Evolutionary conservation across 495 filamentous ascomycete genomes (phyloP).

Genomic region (Annulohypoxylon stygium): DNA sequence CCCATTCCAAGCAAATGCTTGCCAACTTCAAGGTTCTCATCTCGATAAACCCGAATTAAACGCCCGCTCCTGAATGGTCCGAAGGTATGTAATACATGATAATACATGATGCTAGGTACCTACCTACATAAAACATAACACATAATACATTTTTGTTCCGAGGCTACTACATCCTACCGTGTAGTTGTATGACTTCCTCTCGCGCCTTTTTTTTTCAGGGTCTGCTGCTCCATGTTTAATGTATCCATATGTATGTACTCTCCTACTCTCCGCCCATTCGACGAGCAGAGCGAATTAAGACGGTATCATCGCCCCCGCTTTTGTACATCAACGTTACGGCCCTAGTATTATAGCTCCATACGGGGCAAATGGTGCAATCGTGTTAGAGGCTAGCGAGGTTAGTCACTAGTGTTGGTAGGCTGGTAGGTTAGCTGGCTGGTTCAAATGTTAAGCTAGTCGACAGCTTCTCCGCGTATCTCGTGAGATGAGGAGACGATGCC

Average conservation of each 20-base stretch:
- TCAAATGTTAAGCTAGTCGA: too few relatives aligned
- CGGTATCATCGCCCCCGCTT: constrained; percentile 45
- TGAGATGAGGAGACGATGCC: constrained; percentile 6
- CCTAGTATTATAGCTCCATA: constrained; percentile 45
- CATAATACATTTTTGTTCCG: constrained; percentile 27
- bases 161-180: constrained; percentile 19
- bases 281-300: constrained; percentile 38
- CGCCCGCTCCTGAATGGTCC: constrained; percentile 41
- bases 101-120: too few relatives aligned
- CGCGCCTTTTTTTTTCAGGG: constrained; percentile 20
- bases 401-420: constrained; percentile 10
- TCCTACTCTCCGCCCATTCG: constrained; percentile 13
- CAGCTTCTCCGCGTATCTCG: too few relatives aligned
- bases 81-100: constrained; percentile 26
- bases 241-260: too few relatives aligned
- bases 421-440: too few relatives aligned
- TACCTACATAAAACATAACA: constrained; percentile 23
- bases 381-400: constrained; percentile 35
- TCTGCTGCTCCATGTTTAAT: constrained; percentile 8
- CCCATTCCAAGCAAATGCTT: background rate
- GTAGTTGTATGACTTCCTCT: constrained; percentile 13
- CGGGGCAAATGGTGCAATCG: constrained; percentile 47
- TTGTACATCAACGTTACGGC: constrained; percentile 44
- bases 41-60: constrained; percentile 42
- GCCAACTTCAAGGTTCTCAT: constrained; percentile 19